Conservation (phyloP, 1,284 basidiomycete genomes). For the Testicularia cyperi region DNA sequence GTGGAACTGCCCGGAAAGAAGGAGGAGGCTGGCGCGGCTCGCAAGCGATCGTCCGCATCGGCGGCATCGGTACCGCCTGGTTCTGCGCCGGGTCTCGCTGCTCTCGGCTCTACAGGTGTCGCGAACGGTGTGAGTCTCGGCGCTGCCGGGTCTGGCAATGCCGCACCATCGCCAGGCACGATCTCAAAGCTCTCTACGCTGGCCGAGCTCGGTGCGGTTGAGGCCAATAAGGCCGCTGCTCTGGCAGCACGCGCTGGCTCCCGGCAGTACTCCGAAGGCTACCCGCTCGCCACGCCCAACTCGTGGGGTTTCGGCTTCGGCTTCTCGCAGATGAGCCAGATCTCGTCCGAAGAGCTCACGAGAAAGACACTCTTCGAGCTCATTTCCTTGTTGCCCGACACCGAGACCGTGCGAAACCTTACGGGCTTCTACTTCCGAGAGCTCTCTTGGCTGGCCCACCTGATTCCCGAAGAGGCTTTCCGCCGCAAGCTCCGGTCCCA, state of each 20-base stretch:
- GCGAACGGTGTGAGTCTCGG: neutral
- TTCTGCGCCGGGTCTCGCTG: too few species aligned
- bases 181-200: slow-evolving; percentile 31
- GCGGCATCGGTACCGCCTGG: neutral
- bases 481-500: slow-evolving; percentile 8
- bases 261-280: neutral
- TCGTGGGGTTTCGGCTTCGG: slow-evolving; percentile 40
- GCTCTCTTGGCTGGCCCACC: slow-evolving; percentile 33
- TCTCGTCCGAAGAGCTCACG: slow-evolving; percentile 20
- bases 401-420: slow-evolving; percentile 18
- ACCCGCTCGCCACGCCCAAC: slow-evolving; percentile 8
- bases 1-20: slow-evolving; percentile 16
- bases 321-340: slow-evolving; percentile 21
- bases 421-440: slow-evolving; percentile 35
- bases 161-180: neutral
- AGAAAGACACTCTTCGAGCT: slow-evolving; percentile 37
- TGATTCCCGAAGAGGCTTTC: slow-evolving; percentile 31
- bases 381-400: slow-evolving; percentile 21
- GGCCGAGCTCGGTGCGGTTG: slow-evolving; percentile 34
- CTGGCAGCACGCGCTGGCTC: neutral
- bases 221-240: slow-evolving; percentile 15
- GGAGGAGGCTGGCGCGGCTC: neutral
- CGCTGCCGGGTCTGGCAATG: neutral
- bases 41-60: neutral
- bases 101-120: neutral